These are phyloP conservation scores for Fabrea salina DNA, from an alignment of 169 alveolate species.

Conservation along the genomic window DNA sequence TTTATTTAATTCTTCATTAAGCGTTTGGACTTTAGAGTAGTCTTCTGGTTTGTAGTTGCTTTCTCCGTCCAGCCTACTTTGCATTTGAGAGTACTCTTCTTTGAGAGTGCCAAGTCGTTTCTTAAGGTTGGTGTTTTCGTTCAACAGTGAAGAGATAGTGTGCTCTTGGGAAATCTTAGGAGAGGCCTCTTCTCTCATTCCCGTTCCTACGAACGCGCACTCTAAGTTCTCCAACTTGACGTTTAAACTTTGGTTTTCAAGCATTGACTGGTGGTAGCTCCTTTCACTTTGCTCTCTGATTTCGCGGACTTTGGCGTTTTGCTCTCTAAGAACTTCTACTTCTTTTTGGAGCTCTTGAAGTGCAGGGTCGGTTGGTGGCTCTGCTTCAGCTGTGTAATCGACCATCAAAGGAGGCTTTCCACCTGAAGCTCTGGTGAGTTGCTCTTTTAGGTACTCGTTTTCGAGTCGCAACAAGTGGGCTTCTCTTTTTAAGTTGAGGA, in stretches of 20 bases:
- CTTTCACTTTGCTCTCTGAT: conserved; percentile 72
- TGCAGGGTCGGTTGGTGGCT: not conserved
- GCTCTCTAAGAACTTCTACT: conserved; percentile 67
- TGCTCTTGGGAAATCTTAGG: conserved; percentile 12
- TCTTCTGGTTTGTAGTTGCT: conserved; percentile 49
- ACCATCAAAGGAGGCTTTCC: conserved; percentile 33
- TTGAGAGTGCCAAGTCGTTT: conserved; percentile 69
- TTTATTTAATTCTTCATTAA: conserved; percentile 45
- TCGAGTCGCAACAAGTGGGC: conserved; percentile 65
- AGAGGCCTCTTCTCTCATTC: not conserved
- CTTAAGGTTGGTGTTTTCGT: conserved; percentile 81
- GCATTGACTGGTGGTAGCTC: conserved; percentile 68
- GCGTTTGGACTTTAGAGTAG: conserved; percentile 44
- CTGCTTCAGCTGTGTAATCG: not conserved
- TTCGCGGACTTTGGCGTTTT: conserved; percentile 74
- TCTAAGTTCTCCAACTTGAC: conserved; percentile 76
- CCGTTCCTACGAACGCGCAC: conserved; percentile 44
- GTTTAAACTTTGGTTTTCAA: conserved; percentile 74
- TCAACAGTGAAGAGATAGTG: conserved; percentile 38
- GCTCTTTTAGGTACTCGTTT: conserved; percentile 73
- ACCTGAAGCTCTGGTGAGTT: conserved; percentile 34
- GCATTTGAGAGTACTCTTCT: conserved; percentile 70
- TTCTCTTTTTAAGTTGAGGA: conserved; percentile 65
- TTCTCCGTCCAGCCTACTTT: conserved; percentile 41
- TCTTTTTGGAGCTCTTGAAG: conserved; percentile 49